phyloP scores from a whole-genome alignment of 2,329 filamentous ascomycete genomes.

The Beauveria australis region DNA sequence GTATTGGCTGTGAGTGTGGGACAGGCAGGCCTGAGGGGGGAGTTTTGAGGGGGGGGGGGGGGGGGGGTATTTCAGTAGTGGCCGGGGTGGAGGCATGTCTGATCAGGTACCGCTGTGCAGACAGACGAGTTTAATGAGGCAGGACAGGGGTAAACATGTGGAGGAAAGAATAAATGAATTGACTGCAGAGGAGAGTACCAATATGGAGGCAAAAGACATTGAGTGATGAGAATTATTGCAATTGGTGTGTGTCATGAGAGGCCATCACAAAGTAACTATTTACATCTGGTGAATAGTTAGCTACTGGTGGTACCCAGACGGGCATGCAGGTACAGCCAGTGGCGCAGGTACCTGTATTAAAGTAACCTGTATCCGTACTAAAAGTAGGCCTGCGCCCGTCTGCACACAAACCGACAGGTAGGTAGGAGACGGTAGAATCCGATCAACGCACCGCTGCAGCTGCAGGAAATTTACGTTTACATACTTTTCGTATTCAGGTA shows the following conservation, averaged over 20 bases:
- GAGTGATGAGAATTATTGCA: background rate
- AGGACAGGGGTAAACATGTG: background rate
- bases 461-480: background rate
- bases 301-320: background rate
- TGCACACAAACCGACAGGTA: background rate
- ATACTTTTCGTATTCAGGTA: background rate
- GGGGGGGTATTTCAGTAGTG: background rate
- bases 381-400: too few relatives aligned
- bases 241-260: too few relatives aligned
- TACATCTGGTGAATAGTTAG: background rate
- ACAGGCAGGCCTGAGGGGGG: background rate
- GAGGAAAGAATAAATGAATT: background rate
- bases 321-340: background rate
- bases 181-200: background rate
- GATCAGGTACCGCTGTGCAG: background rate
- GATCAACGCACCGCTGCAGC: background rate
- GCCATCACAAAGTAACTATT: background rate
- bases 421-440: background rate
- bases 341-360: background rate
- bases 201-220: background rate
- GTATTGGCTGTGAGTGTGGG: background rate
- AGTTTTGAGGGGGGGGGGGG: background rate
- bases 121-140: constrained; percentile 5
- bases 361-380: too few relatives aligned
- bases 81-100: background rate